Percentiles rank a stretch among this genome's conserved stretches.
phyloP scores from a whole-genome alignment of 148 eudicot species.

The Fallopia convolvulus region DNA sequence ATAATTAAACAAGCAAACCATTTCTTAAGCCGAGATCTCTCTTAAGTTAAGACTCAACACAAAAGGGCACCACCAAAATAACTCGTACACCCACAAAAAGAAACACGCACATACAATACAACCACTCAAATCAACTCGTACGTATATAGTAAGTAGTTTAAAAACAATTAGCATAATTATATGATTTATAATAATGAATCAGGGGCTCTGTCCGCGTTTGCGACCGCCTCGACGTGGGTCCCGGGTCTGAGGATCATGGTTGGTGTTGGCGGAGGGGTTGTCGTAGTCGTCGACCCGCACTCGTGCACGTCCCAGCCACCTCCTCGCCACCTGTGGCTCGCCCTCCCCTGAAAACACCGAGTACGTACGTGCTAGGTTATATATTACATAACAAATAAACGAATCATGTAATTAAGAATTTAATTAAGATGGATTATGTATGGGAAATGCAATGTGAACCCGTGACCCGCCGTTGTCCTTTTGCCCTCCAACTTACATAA shows the following conservation, averaged over 20 bases:
- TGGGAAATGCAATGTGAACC: not conserved
- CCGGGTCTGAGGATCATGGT: constrained; percentile 12
- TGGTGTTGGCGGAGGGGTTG: constrained; percentile 4
- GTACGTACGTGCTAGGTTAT: not conserved
- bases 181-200: not conserved
- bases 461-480: constrained; percentile 8
- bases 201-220: not conserved
- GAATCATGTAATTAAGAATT: too few relatives aligned
- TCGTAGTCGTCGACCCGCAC: constrained; percentile 9
- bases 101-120: not conserved
- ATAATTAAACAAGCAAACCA: not conserved
- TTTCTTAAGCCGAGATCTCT: not conserved
- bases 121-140: not conserved
- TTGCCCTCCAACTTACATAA: too few relatives aligned
- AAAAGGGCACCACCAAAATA: not conserved
- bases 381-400: not conserved
- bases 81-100: not conserved
- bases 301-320: not conserved
- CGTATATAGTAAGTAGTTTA: not conserved
- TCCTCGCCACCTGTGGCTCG: not conserved
- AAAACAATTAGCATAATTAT: too few relatives aligned
- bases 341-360: not conserved
- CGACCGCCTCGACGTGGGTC: not conserved
- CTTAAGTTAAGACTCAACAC: not conserved
- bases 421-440: not conserved